Base-by-base conservation (phyloP, 2,329 filamentous ascomycete genomes). In the Capronia coronata region DNA sequence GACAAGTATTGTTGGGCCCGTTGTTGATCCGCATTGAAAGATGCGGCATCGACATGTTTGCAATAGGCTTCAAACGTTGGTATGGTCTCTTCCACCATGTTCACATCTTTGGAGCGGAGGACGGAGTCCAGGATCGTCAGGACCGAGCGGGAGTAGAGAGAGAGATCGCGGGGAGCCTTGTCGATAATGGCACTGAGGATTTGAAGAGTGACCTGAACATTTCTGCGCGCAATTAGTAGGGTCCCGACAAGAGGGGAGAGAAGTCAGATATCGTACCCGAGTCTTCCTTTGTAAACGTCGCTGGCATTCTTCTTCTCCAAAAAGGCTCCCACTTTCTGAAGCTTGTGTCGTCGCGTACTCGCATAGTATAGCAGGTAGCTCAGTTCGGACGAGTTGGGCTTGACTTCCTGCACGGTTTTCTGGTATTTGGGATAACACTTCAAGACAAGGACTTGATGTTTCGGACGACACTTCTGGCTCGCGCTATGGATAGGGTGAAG, bases 351-450 rank as follows among this genome's bases (percentile, higher is more conserved):
- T 53, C 91, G 87, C 61, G 90, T 95, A 65, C 87, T 94, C 54
- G 87, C 89, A 74, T 98, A 97, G 77, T 94, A 97, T 47, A 97
- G 81, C 58, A 98, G 80, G 67, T 97, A 97, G 70, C 88, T 94
- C 56, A 98, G 80, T 75, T 98, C 93, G 71, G 88, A 94, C 59
- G 88, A 88, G 70, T 97, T 97, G 38, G 93, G 90, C 71, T 91
- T 94, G 64, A 95, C 88, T 63, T 95, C 88, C 65, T 90, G 85
- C 55, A 87, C 84, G 44, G 87, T 88, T 72, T 96, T 97, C 58
- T 87, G 87, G 57, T 87, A 90, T 61, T 86, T 85, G 34, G 93
- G 93, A 68, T 96, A 98, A 75, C 91, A 97, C 73, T 95, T 96
- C 59, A 96, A 79, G 59, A 96, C 84, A 54, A 97, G 76, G 61